A percentile compares a stretch with the other conserved stretches of the same genome.
These are phyloP conservation scores for Paramyrothecium roridum DNA, from an alignment of 2,329 filamentous ascomycete genomes.

Conservation along the genomic window DNA sequence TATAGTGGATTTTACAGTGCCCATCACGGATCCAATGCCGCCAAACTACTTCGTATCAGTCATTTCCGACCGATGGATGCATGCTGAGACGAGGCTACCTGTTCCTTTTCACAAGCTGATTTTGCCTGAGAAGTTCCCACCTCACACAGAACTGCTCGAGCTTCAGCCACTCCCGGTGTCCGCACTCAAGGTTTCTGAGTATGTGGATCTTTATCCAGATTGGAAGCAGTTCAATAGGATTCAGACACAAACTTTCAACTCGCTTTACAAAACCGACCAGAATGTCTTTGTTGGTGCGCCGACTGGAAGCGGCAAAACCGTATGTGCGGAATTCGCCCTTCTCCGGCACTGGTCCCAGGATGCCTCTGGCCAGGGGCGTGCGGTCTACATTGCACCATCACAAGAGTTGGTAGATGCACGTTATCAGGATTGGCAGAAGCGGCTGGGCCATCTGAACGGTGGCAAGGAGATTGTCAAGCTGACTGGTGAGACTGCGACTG, in stretches of 20 bases:
- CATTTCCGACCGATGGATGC: slow-evolving; percentile 96
- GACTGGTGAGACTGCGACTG: slow-evolving; percentile 86
- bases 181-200: slow-evolving; percentile 83
- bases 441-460: slow-evolving; percentile 68
- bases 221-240: slow-evolving; percentile 95
- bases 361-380: slow-evolving; percentile 53
- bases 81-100: slow-evolving; percentile 88
- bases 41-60: slow-evolving; percentile 98
- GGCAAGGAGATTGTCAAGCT: slow-evolving; percentile 91
- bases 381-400: slow-evolving; percentile 92
- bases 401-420: slow-evolving; percentile 87
- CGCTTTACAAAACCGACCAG: slow-evolving; percentile 84
- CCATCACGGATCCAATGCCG: slow-evolving; percentile 95
- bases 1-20: slow-evolving; percentile 91
- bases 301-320: slow-evolving; percentile 92
- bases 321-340: slow-evolving; percentile 92
- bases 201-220: slow-evolving; percentile 73
- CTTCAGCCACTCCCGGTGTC: slow-evolving; percentile 87
- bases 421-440: slow-evolving; percentile 79
- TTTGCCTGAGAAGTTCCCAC: slow-evolving; percentile 90
- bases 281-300: slow-evolving; percentile 93
- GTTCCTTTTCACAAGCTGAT: slow-evolving; percentile 95
- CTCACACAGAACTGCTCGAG: slow-evolving; percentile 88
- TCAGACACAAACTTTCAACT: slow-evolving; percentile 96
- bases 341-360: slow-evolving; percentile 74